A percentile compares a stretch with the other conserved stretches of the same genome.
Evolutionary conservation across 148 eudicot species (phyloP).

Genomic region (Chenopodium berlandieri): DNA sequence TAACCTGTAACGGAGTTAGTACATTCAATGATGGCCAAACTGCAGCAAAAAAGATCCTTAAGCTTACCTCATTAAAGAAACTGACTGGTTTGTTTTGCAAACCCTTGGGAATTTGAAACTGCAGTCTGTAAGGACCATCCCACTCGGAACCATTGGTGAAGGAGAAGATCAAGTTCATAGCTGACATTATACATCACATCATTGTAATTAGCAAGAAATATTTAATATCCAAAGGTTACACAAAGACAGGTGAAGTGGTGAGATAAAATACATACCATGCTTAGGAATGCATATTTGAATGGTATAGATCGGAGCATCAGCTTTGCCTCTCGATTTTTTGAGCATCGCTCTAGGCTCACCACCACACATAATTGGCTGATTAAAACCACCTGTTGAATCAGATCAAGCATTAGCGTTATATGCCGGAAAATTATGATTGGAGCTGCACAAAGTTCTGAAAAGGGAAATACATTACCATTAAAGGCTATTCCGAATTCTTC

Average conservation of each 20-base stretch:
- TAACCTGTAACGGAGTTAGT: no score
- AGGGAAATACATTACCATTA: slow-evolving; percentile 47
- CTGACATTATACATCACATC: slow-evolving; percentile 34
- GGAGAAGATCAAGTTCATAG: slow-evolving; percentile 75
- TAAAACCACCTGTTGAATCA: slow-evolving; percentile 67
- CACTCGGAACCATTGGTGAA: slow-evolving; percentile 87
- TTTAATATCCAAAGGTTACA: neutral
- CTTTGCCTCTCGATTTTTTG: slow-evolving; percentile 69
- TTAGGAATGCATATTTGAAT: slow-evolving; percentile 90
- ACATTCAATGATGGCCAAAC: neutral
- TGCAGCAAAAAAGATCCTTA: neutral
- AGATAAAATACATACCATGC: slow-evolving; percentile 52
- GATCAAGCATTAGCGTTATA: neutral
- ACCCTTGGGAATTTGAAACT: slow-evolving; percentile 74
- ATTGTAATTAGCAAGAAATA: neutral
- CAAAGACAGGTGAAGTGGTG: neutral
- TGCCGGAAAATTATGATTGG: neutral
- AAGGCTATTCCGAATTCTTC: slow-evolving; percentile 80
- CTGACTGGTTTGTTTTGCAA: slow-evolving; percentile 58
- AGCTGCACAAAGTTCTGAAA: neutral
- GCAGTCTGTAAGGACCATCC: slow-evolving; percentile 94
- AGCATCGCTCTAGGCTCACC: slow-evolving; percentile 94
- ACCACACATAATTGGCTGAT: slow-evolving; percentile 98
- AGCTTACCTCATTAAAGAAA: slow-evolving; percentile 65
- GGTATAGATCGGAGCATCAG: slow-evolving; percentile 67